phyloP scores from a whole-genome alignment of 2,329 filamentous ascomycete genomes.

The Alternaria gansuensis region DNA sequence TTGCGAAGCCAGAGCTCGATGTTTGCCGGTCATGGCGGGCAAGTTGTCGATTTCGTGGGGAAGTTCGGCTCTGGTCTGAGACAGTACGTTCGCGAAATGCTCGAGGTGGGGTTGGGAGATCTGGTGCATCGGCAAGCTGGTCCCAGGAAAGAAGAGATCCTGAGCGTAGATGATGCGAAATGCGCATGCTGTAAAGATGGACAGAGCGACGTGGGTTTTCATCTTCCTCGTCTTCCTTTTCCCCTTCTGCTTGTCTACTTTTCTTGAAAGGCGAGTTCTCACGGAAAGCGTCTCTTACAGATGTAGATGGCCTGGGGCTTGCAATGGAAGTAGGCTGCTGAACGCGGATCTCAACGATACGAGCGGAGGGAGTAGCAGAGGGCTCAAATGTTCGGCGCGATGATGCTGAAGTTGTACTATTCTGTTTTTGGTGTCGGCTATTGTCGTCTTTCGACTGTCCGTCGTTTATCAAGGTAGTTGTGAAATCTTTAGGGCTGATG shows the following conservation, averaged over 20 bases:
- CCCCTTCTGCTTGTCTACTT: neutral
- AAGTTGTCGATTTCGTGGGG: conserved; percentile 20
- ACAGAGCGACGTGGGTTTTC: conserved; percentile 44
- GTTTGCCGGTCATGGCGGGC: conserved; percentile 40
- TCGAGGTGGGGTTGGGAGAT: conserved; percentile 27
- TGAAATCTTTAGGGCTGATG: conserved; percentile 24
- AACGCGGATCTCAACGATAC: conserved; percentile 28
- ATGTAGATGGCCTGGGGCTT: conserved; percentile 31
- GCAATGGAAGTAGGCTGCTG: conserved; percentile 32
- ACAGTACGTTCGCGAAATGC: conserved; percentile 27
- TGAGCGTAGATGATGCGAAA: conserved; percentile 57
- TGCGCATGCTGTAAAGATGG: conserved; percentile 57
- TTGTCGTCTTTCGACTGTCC: neutral
- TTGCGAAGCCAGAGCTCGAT: conserved; percentile 52
- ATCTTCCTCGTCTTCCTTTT: conserved; percentile 16
- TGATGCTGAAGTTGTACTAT: neutral
- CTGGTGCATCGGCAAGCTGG: conserved; percentile 35
- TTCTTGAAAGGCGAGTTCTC: conserved; percentile 17
- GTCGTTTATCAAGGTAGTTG: conserved; percentile 11
- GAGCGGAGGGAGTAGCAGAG: neutral
- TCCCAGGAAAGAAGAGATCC: conserved; percentile 53
- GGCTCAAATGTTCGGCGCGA: neutral
- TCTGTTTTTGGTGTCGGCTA: neutral
- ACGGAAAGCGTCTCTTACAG: conserved; percentile 17
- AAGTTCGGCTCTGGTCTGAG: conserved; percentile 35